Evolutionary conservation across 2,329 filamentous ascomycete genomes (phyloP).

Genomic region (Huntiella omanensis): DNA sequence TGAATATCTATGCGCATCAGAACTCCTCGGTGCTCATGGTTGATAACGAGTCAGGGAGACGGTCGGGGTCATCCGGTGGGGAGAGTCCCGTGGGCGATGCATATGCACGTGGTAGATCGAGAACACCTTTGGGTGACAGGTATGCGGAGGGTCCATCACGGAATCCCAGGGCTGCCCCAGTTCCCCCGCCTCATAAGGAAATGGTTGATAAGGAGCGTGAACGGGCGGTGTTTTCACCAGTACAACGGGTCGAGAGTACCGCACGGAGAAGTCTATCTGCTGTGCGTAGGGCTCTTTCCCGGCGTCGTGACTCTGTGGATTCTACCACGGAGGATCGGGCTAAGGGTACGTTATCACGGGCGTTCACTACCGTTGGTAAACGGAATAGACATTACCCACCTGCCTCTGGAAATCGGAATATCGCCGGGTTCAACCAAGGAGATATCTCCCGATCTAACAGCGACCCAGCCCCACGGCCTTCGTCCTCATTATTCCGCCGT

Average conservation of each 20-base stretch:
- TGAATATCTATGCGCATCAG: conserved; percentile 44
- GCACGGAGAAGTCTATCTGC: conserved; percentile 29
- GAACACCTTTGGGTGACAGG: background rate
- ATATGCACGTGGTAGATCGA: conserved; percentile 4
- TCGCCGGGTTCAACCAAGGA: background rate
- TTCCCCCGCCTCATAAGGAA: conserved; percentile 21
- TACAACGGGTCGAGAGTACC: conserved; percentile 15
- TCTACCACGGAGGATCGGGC: conserved; percentile 5
- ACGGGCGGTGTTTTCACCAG: no score
- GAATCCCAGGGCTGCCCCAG: conserved; percentile 41
- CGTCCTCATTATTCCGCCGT: conserved; percentile 1
- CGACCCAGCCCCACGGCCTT: conserved; percentile 6
- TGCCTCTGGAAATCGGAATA: conserved; percentile 7
- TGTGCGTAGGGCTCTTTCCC: conserved; percentile 33
- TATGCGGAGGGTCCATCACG: conserved; percentile 25
- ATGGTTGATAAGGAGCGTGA: no score
- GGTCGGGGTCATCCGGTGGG: conserved; percentile 23
- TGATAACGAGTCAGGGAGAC: conserved; percentile 30
- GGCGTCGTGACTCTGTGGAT: conserved; percentile 23
- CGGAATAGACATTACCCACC: conserved; percentile 10
- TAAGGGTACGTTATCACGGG: conserved; percentile 6
- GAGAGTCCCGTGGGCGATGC: background rate
- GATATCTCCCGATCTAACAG: conserved; percentile 5
- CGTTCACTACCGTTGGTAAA: conserved; percentile 5
- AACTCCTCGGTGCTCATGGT: conserved; percentile 45